Conservation (phyloP, 371 early-diverging fungal species). For the Mortierella sp. region DNA sequence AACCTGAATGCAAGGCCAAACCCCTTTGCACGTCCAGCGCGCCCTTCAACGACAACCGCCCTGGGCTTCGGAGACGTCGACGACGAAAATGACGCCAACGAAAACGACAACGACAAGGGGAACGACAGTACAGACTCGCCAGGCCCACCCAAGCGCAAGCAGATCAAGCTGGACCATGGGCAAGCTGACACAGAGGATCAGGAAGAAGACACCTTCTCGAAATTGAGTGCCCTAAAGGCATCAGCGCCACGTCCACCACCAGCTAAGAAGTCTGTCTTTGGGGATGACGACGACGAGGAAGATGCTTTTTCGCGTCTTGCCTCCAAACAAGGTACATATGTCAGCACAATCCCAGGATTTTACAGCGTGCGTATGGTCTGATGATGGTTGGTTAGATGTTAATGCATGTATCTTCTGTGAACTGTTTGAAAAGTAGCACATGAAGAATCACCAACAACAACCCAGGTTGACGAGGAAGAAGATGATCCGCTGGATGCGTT, state of each 20-base stretch:
- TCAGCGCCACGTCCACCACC: slow-evolving; percentile 8
- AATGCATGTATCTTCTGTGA: not conserved
- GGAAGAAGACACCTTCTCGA: slow-evolving; percentile 17
- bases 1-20: slow-evolving; percentile 27
- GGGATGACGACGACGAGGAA: slow-evolving; percentile 35
- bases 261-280: slow-evolving; percentile 1
- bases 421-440: not conserved
- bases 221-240: slow-evolving; percentile 4
- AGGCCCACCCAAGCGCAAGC: slow-evolving; percentile 45
- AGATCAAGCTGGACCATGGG: slow-evolving; percentile 35
- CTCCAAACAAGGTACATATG: slow-evolving; percentile 22
- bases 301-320: slow-evolving; percentile 39
- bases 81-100: slow-evolving; percentile 45
- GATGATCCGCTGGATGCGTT: slow-evolving; percentile 92
- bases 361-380: not conserved
- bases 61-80: slow-evolving; percentile 51
- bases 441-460: not conserved
- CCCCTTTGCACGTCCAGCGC: slow-evolving; percentile 31
- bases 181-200: slow-evolving; percentile 21
- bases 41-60: slow-evolving; percentile 21
- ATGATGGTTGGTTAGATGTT: not conserved
- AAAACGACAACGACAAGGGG: slow-evolving; percentile 10
- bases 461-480: slow-evolving; percentile 60
- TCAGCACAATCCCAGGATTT: not conserved
- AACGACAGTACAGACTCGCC: slow-evolving; percentile 1